A percentile compares a stretch with the other conserved stretches of the same genome.
Conservation (phyloP, 1,284 basidiomycete species). For the Coniophora puteana region DNA sequence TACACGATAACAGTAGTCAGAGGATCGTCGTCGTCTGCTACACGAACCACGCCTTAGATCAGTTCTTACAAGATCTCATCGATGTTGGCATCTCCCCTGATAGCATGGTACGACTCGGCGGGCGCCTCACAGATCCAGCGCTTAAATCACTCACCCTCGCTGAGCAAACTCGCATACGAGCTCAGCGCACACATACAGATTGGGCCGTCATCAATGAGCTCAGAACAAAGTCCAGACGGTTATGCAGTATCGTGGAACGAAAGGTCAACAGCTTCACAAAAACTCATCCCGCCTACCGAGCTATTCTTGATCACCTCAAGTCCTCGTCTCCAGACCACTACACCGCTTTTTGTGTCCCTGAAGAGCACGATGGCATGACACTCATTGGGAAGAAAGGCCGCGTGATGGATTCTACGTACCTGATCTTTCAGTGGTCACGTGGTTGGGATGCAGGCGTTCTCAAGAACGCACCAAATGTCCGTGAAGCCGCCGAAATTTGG, state of each 20-base stretch:
- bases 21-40: slow-evolving; percentile 62
- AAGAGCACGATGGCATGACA: slow-evolving; percentile 36
- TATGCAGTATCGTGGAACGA: slow-evolving; percentile 21
- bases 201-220: slow-evolving; percentile 37
- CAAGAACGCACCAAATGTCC: slow-evolving; percentile 22
- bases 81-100: slow-evolving; percentile 49
- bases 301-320: slow-evolving; percentile 41
- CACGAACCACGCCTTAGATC: slow-evolving; percentile 66
- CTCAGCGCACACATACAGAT: slow-evolving; percentile 25
- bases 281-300: slow-evolving; percentile 17
- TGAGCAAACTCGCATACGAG: slow-evolving; percentile 29
- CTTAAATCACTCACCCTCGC: slow-evolving; percentile 37
- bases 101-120: slow-evolving; percentile 50
- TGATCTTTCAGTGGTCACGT: slow-evolving; percentile 43
- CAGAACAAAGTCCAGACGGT: slow-evolving; percentile 23
- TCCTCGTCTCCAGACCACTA: slow-evolving; percentile 41
- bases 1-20: slow-evolving; percentile 42
- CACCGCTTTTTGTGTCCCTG: slow-evolving; percentile 47
- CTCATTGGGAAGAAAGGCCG: slow-evolving; percentile 36
- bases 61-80: slow-evolving; percentile 56
- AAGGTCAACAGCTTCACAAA: slow-evolving; percentile 31
- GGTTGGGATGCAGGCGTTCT: slow-evolving; percentile 43
- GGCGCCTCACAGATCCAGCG: slow-evolving; percentile 52
- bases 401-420: slow-evolving; percentile 32
- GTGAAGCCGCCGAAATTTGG: slow-evolving; percentile 37